Percentiles rank a stretch among this genome's conserved stretches.
Evolutionary conservation across 2,329 filamentous ascomycete genomes (phyloP).

Genomic region (Colletotrichum echinochloae): DNA sequence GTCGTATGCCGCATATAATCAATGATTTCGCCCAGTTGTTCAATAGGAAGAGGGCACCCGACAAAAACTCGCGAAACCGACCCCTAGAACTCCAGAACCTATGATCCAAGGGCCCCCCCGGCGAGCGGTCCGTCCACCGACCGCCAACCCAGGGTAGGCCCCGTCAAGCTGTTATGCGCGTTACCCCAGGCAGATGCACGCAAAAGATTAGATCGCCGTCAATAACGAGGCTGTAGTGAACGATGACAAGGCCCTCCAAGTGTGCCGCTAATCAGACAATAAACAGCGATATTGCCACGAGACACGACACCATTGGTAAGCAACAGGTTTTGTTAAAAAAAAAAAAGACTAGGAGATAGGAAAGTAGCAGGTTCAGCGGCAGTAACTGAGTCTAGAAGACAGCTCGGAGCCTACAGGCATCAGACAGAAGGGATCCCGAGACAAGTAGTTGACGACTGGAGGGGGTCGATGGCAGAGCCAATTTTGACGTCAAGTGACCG

Average conservation of each 20-base stretch:
- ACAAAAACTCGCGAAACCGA: constrained; percentile 32
- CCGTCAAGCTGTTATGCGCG: constrained; percentile 23
- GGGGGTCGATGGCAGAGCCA: constrained; percentile 4
- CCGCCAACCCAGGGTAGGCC: constrained; percentile 8
- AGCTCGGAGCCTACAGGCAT: neutral
- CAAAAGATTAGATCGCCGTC: constrained; percentile 28
- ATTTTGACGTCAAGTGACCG: neutral
- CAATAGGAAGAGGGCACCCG: constrained; percentile 23
- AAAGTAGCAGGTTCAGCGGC: constrained; percentile 13
- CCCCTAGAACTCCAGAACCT: constrained; percentile 36
- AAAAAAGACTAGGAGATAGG: constrained; percentile 13
- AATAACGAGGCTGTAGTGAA: constrained; percentile 21
- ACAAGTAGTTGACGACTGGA: neutral
- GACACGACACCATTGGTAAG: neutral
- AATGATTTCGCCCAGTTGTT: constrained; percentile 38
- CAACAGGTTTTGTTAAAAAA: neutral
- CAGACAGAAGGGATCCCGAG: neutral
- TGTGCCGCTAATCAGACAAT: constrained; percentile 11
- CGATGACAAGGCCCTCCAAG: neutral
- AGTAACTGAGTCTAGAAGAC: neutral
- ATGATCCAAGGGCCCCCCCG: constrained; percentile 15
- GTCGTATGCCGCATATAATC: constrained; percentile 41
- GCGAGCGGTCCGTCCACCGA: constrained; percentile 15
- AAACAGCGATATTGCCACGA: neutral
- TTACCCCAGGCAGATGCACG: constrained; percentile 29